These are phyloP conservation scores for Salvia splendens DNA, from an alignment of 257 asterid species.

Conservation along the genomic window DNA sequence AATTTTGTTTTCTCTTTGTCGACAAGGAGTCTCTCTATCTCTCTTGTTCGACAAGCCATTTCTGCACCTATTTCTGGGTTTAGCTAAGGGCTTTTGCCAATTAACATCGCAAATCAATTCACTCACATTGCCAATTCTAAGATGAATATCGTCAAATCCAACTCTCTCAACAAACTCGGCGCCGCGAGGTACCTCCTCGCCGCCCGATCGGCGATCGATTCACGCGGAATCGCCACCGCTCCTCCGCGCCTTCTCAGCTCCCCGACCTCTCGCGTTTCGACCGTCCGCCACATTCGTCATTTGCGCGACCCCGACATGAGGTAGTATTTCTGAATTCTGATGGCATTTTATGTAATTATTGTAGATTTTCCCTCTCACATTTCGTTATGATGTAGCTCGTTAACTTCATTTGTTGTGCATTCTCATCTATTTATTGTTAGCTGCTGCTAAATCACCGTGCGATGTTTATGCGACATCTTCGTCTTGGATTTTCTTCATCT, in stretches of 20 bases:
- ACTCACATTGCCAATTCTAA: neutral
- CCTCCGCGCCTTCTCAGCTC: slow-evolving; percentile 51
- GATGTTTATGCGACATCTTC: neutral
- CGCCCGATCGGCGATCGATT: slow-evolving; percentile 37
- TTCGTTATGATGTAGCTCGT: too few relatives aligned
- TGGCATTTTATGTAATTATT: neutral
- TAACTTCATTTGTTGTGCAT: too few relatives aligned
- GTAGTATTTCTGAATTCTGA: slow-evolving; percentile 32
- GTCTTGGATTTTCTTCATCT: too few relatives aligned
- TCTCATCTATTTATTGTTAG: too few relatives aligned
- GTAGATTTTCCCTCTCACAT: too few relatives aligned
- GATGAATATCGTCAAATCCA: slow-evolving; percentile 56
- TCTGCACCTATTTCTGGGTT: slow-evolving; percentile 21
- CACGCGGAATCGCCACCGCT: slow-evolving; percentile 59
- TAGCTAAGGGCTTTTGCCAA: slow-evolving; percentile 34
- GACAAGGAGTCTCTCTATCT: neutral
- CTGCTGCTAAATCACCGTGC: neutral
- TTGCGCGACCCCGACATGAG: slow-evolving; percentile 59
- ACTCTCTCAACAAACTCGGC: slow-evolving; percentile 46
- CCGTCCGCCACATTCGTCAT: slow-evolving; percentile 68
- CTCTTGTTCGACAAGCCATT: neutral
- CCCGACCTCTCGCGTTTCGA: slow-evolving; percentile 31
- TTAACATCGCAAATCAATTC: neutral
- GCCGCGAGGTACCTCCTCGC: slow-evolving; percentile 39
- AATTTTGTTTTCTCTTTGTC: neutral